Conservation (phyloP, 2,329 filamentous ascomycete genomes). For the Aspergillus carbonarius region DNA sequence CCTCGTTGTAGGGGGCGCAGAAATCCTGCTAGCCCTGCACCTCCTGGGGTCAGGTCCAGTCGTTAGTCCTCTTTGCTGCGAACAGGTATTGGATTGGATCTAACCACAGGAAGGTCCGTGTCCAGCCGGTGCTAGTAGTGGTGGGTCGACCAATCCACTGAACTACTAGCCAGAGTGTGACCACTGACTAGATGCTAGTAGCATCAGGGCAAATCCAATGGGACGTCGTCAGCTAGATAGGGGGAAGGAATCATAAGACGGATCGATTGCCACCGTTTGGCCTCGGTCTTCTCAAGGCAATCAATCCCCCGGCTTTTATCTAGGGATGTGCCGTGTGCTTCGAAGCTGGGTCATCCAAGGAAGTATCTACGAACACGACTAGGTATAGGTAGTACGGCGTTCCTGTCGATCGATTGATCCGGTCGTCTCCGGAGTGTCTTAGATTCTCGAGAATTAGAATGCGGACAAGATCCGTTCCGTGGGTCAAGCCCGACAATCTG, state of each 20-base stretch:
- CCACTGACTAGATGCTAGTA: neutral
- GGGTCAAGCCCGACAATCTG: neutral
- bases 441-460: neutral
- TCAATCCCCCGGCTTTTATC: too few species aligned
- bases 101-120: neutral
- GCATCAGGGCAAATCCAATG: neutral
- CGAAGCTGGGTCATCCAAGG: too few species aligned
- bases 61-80: neutral
- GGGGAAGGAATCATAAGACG: neutral
- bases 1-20: neutral
- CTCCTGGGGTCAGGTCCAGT: neutral
- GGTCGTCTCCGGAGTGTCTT: neutral
- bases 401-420: constrained; percentile 17
- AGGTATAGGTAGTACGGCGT: neutral
- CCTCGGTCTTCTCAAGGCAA: too few species aligned
- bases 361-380: too few species aligned
- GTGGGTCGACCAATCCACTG: neutral
- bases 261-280: too few species aligned
- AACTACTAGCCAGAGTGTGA: neutral
- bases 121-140: neutral
- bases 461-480: neutral
- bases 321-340: too few species aligned
- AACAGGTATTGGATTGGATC: neutral
- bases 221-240: neutral
- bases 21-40: neutral